These are phyloP conservation scores for Cephalotrichum gorgonifer DNA, from an alignment of 2,329 filamentous ascomycete species.

Conservation along the genomic window DNA sequence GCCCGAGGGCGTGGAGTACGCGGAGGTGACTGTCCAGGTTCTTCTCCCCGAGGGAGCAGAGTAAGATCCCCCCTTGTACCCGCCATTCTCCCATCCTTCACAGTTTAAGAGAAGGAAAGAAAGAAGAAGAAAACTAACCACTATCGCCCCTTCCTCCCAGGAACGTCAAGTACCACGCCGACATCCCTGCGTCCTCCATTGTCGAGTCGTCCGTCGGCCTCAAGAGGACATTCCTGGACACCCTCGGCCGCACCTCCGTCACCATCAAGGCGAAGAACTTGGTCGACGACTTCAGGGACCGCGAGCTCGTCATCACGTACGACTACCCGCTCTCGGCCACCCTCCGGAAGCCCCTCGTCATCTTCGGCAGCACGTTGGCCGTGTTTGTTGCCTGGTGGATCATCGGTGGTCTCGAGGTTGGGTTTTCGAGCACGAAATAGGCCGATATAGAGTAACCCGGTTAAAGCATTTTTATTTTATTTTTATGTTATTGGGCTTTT, in stretches of 20 bases:
- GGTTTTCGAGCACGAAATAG: slow-evolving; percentile 5
- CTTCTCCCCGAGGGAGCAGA: slow-evolving; percentile 85
- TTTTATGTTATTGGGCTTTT: background rate
- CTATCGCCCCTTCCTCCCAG: slow-evolving; percentile 35
- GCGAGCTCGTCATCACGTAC: slow-evolving; percentile 78
- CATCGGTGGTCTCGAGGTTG: slow-evolving; percentile 2
- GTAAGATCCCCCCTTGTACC: slow-evolving; percentile 37
- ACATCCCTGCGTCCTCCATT: slow-evolving; percentile 55
- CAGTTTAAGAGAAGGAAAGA: too few relatives aligned
- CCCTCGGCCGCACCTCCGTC: slow-evolving; percentile 73
- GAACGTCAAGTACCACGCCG: slow-evolving; percentile 68
- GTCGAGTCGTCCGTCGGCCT: slow-evolving; percentile 46
- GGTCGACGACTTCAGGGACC: slow-evolving; percentile 80
- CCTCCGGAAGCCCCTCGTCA: slow-evolving; percentile 76
- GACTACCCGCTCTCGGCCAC: slow-evolving; percentile 66
- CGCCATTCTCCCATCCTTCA: background rate
- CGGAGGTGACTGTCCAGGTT: slow-evolving; percentile 67
- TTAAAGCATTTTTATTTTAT: background rate
- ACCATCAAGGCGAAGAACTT: slow-evolving; percentile 75
- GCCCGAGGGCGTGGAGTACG: slow-evolving; percentile 76
- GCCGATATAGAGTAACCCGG: background rate
- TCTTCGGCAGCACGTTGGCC: slow-evolving; percentile 63
- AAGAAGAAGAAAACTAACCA: background rate
- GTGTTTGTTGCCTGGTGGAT: slow-evolving; percentile 60
- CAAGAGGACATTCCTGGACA: slow-evolving; percentile 92